These are phyloP conservation scores for Penicillium occitanis DNA, from an alignment of 2,329 filamentous ascomycete species.

Conservation along the genomic window DNA sequence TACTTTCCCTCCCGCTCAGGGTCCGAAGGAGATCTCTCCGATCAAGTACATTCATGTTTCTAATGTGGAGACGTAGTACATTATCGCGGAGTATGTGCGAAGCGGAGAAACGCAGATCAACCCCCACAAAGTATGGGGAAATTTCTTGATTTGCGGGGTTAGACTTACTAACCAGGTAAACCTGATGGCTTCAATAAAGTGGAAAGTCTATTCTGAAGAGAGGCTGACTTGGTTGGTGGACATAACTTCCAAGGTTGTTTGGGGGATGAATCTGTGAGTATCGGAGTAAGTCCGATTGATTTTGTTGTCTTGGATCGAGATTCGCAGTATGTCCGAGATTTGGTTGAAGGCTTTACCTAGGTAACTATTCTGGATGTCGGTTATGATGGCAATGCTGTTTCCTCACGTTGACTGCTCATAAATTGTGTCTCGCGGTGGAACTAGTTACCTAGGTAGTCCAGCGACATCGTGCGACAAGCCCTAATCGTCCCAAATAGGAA, in stretches of 20 bases:
- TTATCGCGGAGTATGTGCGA: not conserved
- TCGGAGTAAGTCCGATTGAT: not conserved
- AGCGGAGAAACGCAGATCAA: not conserved
- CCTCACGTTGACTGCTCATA: not conserved
- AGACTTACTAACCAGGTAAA: not conserved
- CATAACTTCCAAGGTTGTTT: not conserved
- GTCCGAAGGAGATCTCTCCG: not conserved
- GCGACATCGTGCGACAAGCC: not conserved
- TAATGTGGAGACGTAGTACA: not conserved
- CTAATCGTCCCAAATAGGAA: not conserved
- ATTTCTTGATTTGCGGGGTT: not conserved
- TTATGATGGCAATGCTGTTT: not conserved
- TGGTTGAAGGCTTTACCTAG: not conserved
- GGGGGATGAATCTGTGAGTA: not conserved
- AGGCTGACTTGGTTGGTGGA: not conserved
- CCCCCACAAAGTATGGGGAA: constrained; percentile 1
- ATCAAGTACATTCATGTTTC: too few relatives aligned
- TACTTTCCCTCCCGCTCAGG: not conserved
- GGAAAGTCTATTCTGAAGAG: not conserved
- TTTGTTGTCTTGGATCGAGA: not conserved
- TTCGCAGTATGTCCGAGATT: not conserved
- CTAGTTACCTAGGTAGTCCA: not conserved
- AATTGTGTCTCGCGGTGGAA: not conserved
- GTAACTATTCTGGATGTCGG: not conserved
- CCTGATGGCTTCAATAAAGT: not conserved